A percentile compares a stretch with the other conserved stretches of the same genome.
Conservation (phyloP, 805 yeast species). For the Saccharomycopsis schoenii region DNA sequence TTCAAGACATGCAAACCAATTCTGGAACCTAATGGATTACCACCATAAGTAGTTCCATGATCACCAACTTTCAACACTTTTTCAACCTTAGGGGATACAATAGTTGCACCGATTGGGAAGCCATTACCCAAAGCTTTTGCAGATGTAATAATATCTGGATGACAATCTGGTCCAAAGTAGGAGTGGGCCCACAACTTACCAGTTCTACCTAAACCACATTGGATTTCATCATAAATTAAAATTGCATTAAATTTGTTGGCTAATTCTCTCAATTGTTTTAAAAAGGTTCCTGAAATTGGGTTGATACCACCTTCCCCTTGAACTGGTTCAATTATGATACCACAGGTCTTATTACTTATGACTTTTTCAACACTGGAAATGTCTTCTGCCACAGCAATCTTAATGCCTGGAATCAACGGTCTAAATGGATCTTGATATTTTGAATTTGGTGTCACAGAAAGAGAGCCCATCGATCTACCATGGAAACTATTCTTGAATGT, state of each 20-base stretch:
- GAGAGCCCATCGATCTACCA: conserved; percentile 90
- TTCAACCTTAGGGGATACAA: conserved; percentile 76
- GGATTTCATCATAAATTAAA: conserved; percentile 90
- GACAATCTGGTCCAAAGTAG: conserved; percentile 63
- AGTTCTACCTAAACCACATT: conserved; percentile 90
- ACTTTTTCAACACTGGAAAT: conserved; percentile 46
- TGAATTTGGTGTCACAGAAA: conserved; percentile 84
- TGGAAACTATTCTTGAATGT: conserved; percentile 90
- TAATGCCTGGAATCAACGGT: conserved; percentile 86
- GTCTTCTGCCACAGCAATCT: conserved; percentile 54
- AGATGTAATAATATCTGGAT: conserved; percentile 88
- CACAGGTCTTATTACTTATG: conserved; percentile 45
- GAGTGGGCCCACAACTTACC: conserved; percentile 93
- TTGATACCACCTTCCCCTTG: conserved; percentile 98
- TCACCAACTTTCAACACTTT: conserved; percentile 73
- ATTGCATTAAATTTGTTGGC: conserved; percentile 64
- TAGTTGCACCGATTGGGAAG: conserved; percentile 89
- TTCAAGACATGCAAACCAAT: conserved; percentile 70
- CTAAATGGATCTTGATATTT: conserved; percentile 89
- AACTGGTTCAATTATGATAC: conserved; percentile 90
- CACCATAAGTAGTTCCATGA: conserved; percentile 97
- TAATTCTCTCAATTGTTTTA: conserved; percentile 52
- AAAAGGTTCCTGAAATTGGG: conserved; percentile 53
- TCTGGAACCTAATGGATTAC: conserved; percentile 86
- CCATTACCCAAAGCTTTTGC: conserved; percentile 98